These are phyloP conservation scores for Pyricularia sp. DNA, from an alignment of 2,329 filamentous ascomycete genomes.

Conservation along the genomic window DNA sequence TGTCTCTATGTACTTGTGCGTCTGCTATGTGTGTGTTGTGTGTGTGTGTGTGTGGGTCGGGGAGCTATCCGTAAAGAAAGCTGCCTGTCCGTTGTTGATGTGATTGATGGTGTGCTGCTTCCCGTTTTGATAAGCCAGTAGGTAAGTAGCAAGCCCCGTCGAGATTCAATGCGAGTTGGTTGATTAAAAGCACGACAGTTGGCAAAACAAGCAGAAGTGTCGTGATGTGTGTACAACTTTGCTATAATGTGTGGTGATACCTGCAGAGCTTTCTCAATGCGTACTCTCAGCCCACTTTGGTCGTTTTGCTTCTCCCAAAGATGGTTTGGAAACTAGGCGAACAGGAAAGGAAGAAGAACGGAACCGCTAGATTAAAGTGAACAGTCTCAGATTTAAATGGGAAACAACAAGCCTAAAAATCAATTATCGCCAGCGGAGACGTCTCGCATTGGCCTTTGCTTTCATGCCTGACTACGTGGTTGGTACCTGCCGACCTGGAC, in stretches of 20 bases:
- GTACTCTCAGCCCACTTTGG: neutral
- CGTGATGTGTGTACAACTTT: neutral
- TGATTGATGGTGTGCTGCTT: neutral
- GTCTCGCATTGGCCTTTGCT: neutral
- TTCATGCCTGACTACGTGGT: neutral
- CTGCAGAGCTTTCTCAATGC: neutral
- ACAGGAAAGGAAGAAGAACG: neutral
- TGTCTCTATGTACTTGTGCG: neutral
- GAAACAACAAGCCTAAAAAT: neutral
- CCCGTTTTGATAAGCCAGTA: neutral
- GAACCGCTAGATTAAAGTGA: neutral
- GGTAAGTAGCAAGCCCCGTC: neutral
- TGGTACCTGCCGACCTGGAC: neutral
- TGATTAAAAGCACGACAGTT: neutral
- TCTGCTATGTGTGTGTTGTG: neutral
- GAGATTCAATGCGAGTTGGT: neutral
- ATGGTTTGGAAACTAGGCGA: neutral
- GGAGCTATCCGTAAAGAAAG: neutral
- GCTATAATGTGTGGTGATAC: neutral
- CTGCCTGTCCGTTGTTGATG: neutral
- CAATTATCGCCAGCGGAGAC: neutral
- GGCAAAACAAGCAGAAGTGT: neutral
- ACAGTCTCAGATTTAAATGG: neutral
- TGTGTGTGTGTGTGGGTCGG: neutral
- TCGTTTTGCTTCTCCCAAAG: neutral